Percentiles rank a stretch among this genome's conserved stretches.
These are phyloP conservation scores for Phoma sp. DNA, from an alignment of 2,329 filamentous ascomycete species.

Conservation along the genomic window DNA sequence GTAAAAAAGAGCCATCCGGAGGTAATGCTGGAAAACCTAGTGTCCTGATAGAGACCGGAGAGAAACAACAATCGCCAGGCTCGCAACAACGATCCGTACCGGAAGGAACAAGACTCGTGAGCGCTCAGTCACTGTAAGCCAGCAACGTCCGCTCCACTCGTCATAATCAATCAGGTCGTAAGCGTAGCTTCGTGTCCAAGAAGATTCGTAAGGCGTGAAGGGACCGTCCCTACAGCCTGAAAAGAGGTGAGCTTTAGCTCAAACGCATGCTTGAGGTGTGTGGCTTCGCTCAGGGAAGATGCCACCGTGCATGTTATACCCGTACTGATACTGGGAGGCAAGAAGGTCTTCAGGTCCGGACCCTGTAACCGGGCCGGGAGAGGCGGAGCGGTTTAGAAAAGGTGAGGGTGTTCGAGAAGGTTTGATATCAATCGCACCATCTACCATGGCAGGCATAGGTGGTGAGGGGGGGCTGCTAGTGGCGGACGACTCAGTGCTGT, in stretches of 20 bases:
- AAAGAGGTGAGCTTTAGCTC: slow-evolving; percentile 21
- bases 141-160: slow-evolving; percentile 46
- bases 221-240: slow-evolving; percentile 8
- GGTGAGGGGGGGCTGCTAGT: slow-evolving; percentile 49
- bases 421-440: slow-evolving; percentile 49
- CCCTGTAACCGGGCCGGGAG: slow-evolving; percentile 52
- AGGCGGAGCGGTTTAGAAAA: slow-evolving; percentile 51
- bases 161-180: slow-evolving; percentile 43
- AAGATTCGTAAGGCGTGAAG: slow-evolving; percentile 43
- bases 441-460: slow-evolving; percentile 42
- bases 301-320: slow-evolving; percentile 49
- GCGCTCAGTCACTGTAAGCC: slow-evolving; percentile 34
- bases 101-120: slow-evolving; percentile 43
- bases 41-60: slow-evolving; percentile 20
- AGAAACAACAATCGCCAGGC: slow-evolving; percentile 30
- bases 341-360: slow-evolving; percentile 51
- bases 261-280: slow-evolving; percentile 53
- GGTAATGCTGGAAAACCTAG: slow-evolving; percentile 36
- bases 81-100: slow-evolving; percentile 41
- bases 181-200: slow-evolving; percentile 46
- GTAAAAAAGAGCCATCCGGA: slow-evolving; percentile 37
- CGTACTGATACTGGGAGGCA: slow-evolving; percentile 54
- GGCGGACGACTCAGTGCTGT: slow-evolving; percentile 42
- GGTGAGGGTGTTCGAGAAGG: slow-evolving; percentile 41
- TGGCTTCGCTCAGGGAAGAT: slow-evolving; percentile 55